Percentiles rank a stretch among this genome's conserved stretches.
Conservation (phyloP, 1,284 basidiomycete genomes). For the Golubevia pallescens region DNA sequence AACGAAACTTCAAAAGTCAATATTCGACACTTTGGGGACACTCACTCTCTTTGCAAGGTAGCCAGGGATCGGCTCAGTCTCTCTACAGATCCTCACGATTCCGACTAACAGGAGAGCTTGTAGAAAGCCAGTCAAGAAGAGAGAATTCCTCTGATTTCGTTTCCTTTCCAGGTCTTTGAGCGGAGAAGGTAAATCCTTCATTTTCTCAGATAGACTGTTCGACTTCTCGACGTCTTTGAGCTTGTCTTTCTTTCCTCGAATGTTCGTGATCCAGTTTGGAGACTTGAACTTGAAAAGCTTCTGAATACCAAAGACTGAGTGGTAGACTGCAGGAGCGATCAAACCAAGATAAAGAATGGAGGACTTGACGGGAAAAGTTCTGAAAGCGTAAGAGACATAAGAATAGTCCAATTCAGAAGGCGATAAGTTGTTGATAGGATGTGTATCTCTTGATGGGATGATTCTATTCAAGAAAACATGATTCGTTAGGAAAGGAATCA, state of each 20-base stretch:
- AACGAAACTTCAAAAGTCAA: no score
- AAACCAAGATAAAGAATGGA: neutral
- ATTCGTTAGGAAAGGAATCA: conserved; percentile 25
- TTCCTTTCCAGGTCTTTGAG: neutral
- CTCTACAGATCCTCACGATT: neutral
- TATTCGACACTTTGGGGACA: no score
- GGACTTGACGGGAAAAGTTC: neutral
- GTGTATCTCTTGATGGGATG: conserved; percentile 14
- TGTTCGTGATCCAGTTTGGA: no score
- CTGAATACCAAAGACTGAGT: neutral
- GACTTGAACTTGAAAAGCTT: neutral
- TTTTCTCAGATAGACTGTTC: neutral
- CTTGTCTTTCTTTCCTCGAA: neutral
- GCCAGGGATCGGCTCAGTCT: no score
- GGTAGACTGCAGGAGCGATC: neutral
- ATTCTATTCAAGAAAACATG: conserved; percentile 43
- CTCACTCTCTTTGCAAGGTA: no score
- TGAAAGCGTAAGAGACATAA: conserved; percentile 33
- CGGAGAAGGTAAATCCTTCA: neutral
- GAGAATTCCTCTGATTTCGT: neutral
- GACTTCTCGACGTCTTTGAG: neutral
- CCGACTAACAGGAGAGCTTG: neutral
- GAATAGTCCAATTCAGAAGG: conserved; percentile 48
- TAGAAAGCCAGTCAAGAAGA: neutral
- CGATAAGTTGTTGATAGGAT: conserved; percentile 29